Evolutionary conservation across 495 filamentous ascomycete genomes (phyloP).

Genomic region (Tuber magnatum): DNA sequence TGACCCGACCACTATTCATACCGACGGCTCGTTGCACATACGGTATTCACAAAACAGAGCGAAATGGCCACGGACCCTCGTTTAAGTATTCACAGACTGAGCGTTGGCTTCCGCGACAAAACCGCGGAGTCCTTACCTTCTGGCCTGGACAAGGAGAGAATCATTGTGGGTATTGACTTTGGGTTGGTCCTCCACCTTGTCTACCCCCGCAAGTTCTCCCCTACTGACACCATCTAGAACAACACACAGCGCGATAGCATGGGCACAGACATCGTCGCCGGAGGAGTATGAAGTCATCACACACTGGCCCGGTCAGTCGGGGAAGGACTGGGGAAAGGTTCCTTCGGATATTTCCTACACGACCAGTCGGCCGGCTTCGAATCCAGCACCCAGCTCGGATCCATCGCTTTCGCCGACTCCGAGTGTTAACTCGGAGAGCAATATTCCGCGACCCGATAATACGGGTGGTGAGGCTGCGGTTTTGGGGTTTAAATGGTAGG

Average conservation of each 20-base stretch:
- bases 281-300: constrained; percentile 77
- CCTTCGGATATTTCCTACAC: constrained; percentile 58
- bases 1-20: not conserved
- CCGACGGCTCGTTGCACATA: not conserved
- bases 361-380: constrained; percentile 6
- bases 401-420: constrained; percentile 15
- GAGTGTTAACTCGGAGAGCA: constrained; percentile 21
- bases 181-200: constrained; percentile 20
- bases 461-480: not conserved
- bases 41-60: not conserved
- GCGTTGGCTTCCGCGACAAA: constrained; percentile 12
- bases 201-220: not conserved
- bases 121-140: constrained; percentile 8
- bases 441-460: not conserved
- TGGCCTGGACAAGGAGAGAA: constrained; percentile 22
- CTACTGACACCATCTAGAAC: constrained; percentile 25
- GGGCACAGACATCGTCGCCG: constrained; percentile 57
- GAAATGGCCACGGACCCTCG: constrained; percentile 32
- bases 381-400: constrained; percentile 9
- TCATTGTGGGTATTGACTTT: constrained; percentile 42
- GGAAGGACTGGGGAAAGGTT: constrained; percentile 63
- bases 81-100: constrained; percentile 29
- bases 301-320: constrained; percentile 69
- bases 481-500: constrained; percentile 35
- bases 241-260: constrained; percentile 40